Percentiles rank a stretch among this genome's conserved stretches.
phyloP scores from a whole-genome alignment of 768 basidiomycete genomes.

The Lentinula sp. region DNA sequence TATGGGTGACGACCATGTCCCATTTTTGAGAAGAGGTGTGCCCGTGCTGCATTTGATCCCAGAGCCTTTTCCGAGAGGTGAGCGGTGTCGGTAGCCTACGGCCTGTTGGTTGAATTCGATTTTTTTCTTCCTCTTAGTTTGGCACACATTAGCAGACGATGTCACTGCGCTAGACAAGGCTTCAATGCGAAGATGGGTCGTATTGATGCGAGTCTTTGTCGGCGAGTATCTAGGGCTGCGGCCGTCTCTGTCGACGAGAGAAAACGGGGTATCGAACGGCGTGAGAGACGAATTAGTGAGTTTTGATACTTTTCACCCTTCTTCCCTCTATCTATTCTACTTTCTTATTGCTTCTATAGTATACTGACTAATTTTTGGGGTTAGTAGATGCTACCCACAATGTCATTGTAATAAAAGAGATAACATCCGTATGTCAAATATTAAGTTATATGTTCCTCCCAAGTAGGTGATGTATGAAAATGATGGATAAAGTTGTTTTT shows the following conservation, averaged over 20 bases:
- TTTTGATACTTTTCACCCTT: not conserved
- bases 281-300: slow-evolving; percentile 1
- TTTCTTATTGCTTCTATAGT: not conserved
- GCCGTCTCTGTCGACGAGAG: slow-evolving; percentile 23
- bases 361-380: not conserved
- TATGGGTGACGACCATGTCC: slow-evolving; percentile 91
- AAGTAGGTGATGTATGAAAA: too few relatives aligned
- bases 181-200: slow-evolving; percentile 86
- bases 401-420: not conserved
- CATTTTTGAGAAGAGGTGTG: slow-evolving; percentile 80
- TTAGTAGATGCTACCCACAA: not conserved
- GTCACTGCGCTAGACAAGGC: slow-evolving; percentile 77
- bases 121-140: slow-evolving; percentile 5
- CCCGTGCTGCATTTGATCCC: slow-evolving; percentile 87
- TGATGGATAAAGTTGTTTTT: too few relatives aligned
- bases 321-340: not conserved
- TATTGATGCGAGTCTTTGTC: slow-evolving; percentile 82
- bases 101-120: slow-evolving; percentile 29
- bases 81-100: slow-evolving; percentile 43
- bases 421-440: too few relatives aligned
- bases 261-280: too few relatives aligned
- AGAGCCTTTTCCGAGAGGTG: slow-evolving; percentile 82
- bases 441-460: too few relatives aligned
- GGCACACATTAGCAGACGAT: slow-evolving; percentile 60
- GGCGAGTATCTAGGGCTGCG: slow-evolving; percentile 80